Base-by-base conservation (phyloP, 495 filamentous ascomycete species). In the Penicillium cinerascens region DNA sequence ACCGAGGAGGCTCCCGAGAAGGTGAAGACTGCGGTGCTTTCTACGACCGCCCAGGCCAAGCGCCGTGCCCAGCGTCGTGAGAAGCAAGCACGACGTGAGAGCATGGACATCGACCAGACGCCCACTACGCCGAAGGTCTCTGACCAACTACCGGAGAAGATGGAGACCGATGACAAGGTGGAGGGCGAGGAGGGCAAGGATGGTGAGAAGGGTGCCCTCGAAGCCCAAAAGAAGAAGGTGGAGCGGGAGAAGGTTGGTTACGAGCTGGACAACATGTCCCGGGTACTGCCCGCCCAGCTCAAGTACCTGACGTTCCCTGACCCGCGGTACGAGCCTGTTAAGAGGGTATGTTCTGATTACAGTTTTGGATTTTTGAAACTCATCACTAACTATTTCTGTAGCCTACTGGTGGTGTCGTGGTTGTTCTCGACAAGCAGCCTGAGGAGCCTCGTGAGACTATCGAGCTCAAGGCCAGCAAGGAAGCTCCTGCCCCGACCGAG, bases 171-270 rank as follows among this genome's bases (percentile, higher is more conserved):
- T 48, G 84, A 91, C 25, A 89, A 87, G 71, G 71, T 71, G 7
- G 79, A 80, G 16, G 60, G 54, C 1, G 86, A 87, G 8, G 84
- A 84, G 17, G 63, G 72, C 46, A 83, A 87, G 67, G 82, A 83
- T 13, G 80, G 79, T 18, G 86, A 88, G 23, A 88, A 87, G 70
- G 81, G 82, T 43, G 56, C 69, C 8, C 69, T 64, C 0, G 82
- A 82, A 46, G 64, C 68, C 13, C 68, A 75, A 54, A 87, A 84
- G 77, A 96, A 92, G 82, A 95, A 89, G 77, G 76, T 78, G 7
- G 95, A 97, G 73, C 95, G 93, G 73, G 93, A 98, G 72, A 96
- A 95, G 79, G 83, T 95, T 42, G 93, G 95, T 43, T 97, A 93
- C 64, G 90, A 95, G 55, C 75, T 97, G 48, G 89, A 95, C 64